These are phyloP conservation scores for maize (Zea mays) DNA, from an alignment of 176 grass and related monocot species.

Conservation along the genomic window DNA sequence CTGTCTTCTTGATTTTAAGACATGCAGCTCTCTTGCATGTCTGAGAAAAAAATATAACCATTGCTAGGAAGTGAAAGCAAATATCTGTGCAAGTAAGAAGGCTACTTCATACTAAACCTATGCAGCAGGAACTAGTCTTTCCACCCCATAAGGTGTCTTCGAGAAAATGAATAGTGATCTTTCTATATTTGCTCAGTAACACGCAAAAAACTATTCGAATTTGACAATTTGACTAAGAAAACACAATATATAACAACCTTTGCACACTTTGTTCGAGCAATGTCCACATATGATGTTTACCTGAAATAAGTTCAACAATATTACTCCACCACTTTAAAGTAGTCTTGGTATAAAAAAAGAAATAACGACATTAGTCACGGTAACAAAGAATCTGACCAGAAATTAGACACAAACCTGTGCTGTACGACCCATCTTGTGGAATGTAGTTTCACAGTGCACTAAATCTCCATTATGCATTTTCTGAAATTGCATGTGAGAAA, in stretches of 20 bases:
- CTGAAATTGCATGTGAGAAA: slow-evolving; percentile 40
- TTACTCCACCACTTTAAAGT: not conserved
- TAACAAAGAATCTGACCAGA: slow-evolving; percentile 19
- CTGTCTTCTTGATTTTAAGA: not conserved
- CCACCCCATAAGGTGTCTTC: not conserved
- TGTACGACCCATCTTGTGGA: slow-evolving; percentile 81
- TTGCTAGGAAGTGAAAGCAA: not conserved
- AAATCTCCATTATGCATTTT: slow-evolving; percentile 82
- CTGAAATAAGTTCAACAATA: slow-evolving; percentile 46
- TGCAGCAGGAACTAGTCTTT: not conserved
- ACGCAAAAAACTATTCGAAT: not conserved
- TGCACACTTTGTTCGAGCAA: slow-evolving; percentile 70
- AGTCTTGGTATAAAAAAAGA: not conserved
- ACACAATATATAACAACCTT: slow-evolving; percentile 48
- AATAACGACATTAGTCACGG: not conserved
- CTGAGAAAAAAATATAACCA: not conserved
- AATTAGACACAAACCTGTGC: slow-evolving; percentile 63
- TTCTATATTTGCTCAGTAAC: not conserved
- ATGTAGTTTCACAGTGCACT: slow-evolving; percentile 69
- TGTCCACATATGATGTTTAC: slow-evolving; percentile 85
- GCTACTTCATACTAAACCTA: not conserved
- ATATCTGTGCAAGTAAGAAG: not conserved
- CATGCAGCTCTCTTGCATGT: not conserved
- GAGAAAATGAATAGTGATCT: not conserved
- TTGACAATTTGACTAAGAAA: not conserved